Evolutionary conservation across 1,284 basidiomycete species (phyloP).

Genomic region (Boletus mariae): DNA sequence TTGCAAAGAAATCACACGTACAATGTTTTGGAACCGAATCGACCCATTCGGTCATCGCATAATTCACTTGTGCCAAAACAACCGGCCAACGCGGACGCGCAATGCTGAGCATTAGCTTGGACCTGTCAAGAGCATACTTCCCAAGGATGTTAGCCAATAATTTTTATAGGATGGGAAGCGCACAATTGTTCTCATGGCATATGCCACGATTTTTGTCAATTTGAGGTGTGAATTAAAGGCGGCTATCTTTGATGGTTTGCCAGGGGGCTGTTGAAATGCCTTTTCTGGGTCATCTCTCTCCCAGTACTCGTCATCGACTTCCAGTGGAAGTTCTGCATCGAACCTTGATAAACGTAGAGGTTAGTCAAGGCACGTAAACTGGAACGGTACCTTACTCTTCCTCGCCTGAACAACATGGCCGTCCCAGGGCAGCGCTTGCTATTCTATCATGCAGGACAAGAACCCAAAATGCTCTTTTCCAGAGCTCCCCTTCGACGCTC

Average conservation of each 20-base stretch:
- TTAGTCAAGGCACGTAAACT: constrained; percentile 8
- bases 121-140: constrained; percentile 74
- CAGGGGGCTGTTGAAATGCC: constrained; percentile 62
- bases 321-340: constrained; percentile 74
- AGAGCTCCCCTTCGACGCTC: constrained; percentile 62
- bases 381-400: constrained; percentile 60
- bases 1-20: constrained; percentile 37
- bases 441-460: constrained; percentile 61
- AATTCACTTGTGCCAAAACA: constrained; percentile 69
- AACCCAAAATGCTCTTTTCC: constrained; percentile 80
- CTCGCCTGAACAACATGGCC: constrained; percentile 68
- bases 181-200: constrained; percentile 68
- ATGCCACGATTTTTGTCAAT: constrained; percentile 69
- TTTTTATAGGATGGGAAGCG: constrained; percentile 11
- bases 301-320: constrained; percentile 88
- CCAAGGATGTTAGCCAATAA: constrained; percentile 7
- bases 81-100: constrained; percentile 55
- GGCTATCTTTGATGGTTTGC: constrained; percentile 55
- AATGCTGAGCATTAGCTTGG: constrained; percentile 47
- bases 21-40: constrained; percentile 65
- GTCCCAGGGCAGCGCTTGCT: constrained; percentile 63
- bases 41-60: constrained; percentile 69
- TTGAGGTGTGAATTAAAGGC: constrained; percentile 68
- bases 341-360: constrained; percentile 44
- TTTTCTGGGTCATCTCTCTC: constrained; percentile 46